phyloP scores from a whole-genome alignment of 306 rosid genomes.

The Quercus robur region DNA sequence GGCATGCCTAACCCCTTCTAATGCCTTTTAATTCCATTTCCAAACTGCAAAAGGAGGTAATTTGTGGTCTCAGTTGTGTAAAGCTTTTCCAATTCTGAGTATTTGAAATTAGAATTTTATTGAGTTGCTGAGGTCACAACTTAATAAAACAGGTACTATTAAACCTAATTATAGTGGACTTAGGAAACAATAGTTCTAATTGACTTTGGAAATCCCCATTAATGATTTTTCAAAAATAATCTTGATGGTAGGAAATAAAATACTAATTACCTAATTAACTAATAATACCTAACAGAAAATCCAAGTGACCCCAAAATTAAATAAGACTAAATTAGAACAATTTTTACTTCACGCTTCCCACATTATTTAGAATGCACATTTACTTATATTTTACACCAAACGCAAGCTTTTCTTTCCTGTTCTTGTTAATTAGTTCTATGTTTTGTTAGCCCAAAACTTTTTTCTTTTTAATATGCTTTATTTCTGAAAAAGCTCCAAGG shows the following conservation, averaged over 20 bases:
- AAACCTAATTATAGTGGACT: no score
- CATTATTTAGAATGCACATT: not conserved
- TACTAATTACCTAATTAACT: no score
- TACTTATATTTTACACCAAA: not conserved
- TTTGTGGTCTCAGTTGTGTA: not conserved
- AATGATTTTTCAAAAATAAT: no score
- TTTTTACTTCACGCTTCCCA: no score
- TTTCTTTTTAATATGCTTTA: not conserved
- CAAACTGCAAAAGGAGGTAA: not conserved
- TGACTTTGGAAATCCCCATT: no score
- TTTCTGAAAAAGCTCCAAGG: not conserved
- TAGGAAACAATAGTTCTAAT: no score
- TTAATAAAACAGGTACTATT: not conserved
- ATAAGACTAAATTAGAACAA: no score
- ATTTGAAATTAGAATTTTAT: not conserved
- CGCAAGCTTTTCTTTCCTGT: not conserved
- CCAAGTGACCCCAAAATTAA: no score
- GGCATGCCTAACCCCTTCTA: not conserved
- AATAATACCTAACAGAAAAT: no score
- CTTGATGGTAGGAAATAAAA: no score
- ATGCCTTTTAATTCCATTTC: not conserved
- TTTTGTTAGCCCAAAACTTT: not conserved
- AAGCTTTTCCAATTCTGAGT: not conserved
- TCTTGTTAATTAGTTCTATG: not conserved
- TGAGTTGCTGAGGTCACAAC: not conserved